phyloP scores from a whole-genome alignment of 176 grass and related monocot genomes.

The Cenchrus purpureus region DNA sequence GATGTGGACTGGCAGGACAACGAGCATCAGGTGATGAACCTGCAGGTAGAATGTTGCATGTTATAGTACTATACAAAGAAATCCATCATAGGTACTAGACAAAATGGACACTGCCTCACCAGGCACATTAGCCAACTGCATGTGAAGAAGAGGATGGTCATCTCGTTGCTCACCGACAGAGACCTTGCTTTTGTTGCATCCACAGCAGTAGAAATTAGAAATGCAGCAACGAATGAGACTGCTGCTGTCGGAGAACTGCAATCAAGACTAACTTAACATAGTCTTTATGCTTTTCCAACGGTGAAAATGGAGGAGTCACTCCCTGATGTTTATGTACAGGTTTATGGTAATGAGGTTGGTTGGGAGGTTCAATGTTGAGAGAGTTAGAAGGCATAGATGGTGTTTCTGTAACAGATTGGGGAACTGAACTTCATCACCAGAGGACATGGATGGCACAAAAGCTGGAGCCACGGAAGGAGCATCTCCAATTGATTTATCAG shows the following conservation, averaged over 20 bases:
- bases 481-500: background rate
- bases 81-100: background rate
- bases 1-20: conserved; percentile 15
- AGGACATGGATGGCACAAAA: conserved; percentile 8
- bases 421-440: conserved; percentile 6
- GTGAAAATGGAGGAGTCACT: conserved; percentile 35
- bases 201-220: conserved; percentile 54
- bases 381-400: conserved; percentile 13
- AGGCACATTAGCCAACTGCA: conserved; percentile 36
- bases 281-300: conserved; percentile 35
- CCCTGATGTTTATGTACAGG: conserved; percentile 28
- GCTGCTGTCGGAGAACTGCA: conserved; percentile 23
- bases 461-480: conserved; percentile 40
- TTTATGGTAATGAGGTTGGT: background rate
- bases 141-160: conserved; percentile 57
- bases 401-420: conserved; percentile 27
- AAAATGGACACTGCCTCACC: conserved; percentile 33
- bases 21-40: conserved; percentile 13
- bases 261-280: conserved; percentile 46
- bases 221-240: conserved; percentile 40
- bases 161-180: conserved; percentile 48
- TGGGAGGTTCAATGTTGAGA: conserved; percentile 16
- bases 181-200: conserved; percentile 63
- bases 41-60: conserved; percentile 23
- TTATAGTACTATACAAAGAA: conserved; percentile 9